phyloP scores from a whole-genome alignment of 495 filamentous ascomycete genomes.

The Stereocaulon alpinum region DNA sequence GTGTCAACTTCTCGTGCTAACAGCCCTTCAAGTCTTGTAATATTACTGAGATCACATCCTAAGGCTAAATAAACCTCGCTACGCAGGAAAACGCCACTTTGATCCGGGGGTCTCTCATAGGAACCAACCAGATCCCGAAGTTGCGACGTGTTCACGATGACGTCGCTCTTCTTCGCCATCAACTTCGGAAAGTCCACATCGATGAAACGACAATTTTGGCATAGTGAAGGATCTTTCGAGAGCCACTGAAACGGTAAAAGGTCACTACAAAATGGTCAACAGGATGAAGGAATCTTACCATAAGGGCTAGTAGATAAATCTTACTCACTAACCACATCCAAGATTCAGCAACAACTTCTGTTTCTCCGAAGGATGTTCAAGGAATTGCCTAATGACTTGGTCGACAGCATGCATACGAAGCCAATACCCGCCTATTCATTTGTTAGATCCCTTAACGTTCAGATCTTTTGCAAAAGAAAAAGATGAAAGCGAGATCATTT shows the following conservation, averaged over 20 bases:
- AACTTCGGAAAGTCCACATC: slow-evolving; percentile 83
- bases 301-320: neutral
- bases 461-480: neutral
- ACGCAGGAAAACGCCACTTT: slow-evolving; percentile 42
- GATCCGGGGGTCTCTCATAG: slow-evolving; percentile 35
- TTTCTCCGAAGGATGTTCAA: slow-evolving; percentile 47
- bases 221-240: slow-evolving; percentile 45
- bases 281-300: neutral
- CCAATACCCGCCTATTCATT: slow-evolving; percentile 51
- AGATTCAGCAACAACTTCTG: slow-evolving; percentile 73
- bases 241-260: slow-evolving; percentile 82
- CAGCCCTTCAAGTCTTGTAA: slow-evolving; percentile 44
- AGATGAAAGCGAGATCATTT: neutral
- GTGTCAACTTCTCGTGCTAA: slow-evolving; percentile 46
- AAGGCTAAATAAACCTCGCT: slow-evolving; percentile 67
- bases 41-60: slow-evolving; percentile 69
- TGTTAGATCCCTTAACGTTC: neutral
- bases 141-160: slow-evolving; percentile 50
- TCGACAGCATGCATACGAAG: slow-evolving; percentile 75
- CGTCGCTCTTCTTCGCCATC: slow-evolving; percentile 60
- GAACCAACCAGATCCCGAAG: slow-evolving; percentile 42
- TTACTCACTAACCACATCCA: slow-evolving; percentile 81
- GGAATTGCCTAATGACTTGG: slow-evolving; percentile 57
- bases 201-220: slow-evolving; percentile 54
- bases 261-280: slow-evolving; percentile 46